phyloP scores from a whole-genome alignment of 176 grass and related monocot species.

The Saccharum spontaneum region DNA sequence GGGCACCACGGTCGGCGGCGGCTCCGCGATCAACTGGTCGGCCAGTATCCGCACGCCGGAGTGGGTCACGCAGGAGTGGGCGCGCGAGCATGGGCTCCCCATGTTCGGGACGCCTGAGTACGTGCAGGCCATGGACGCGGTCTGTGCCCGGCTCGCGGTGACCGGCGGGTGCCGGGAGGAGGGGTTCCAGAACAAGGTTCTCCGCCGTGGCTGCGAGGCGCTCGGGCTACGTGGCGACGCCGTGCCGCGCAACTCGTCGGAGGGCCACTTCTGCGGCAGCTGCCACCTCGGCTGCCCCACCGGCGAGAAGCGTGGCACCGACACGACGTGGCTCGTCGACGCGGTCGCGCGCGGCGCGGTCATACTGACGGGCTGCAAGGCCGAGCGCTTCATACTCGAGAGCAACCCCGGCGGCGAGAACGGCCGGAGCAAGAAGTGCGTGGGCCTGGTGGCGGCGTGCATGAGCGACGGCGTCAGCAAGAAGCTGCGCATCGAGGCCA shows the following conservation, averaged over 20 bases:
- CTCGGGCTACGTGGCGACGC: constrained; percentile 44
- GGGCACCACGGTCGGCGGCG: constrained; percentile 64
- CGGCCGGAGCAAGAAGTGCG: constrained; percentile 51
- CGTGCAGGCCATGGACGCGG: constrained; percentile 51
- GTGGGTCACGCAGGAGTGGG: constrained; percentile 52
- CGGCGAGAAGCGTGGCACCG: constrained; percentile 62
- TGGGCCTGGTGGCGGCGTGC: constrained; percentile 54
- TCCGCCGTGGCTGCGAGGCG: constrained; percentile 57
- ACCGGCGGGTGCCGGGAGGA: constrained; percentile 46
- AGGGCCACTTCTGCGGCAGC: constrained; percentile 55
- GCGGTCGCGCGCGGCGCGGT: constrained; percentile 49
- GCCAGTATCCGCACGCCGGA: constrained; percentile 62
- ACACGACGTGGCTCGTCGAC: constrained; percentile 79
- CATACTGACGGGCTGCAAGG: constrained; percentile 57
- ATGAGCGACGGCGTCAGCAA: constrained; percentile 33
- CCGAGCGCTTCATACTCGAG: constrained; percentile 46
- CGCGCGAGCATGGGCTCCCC: constrained; percentile 34
- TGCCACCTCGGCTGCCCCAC: constrained; percentile 58
- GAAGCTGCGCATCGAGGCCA: constrained; percentile 69
- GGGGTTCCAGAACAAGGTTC: constrained; percentile 60
- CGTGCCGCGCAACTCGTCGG: constrained; percentile 60
- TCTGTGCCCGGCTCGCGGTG: constrained; percentile 54
- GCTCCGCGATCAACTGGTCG: constrained; percentile 73
- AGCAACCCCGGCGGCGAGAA: not conserved
- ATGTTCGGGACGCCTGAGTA: constrained; percentile 48